Evolutionary conservation across 1,284 basidiomycete species (phyloP), one percentile per base, ranked within the genome.

Genomic region (Cryptococcus amylolentus): DNA sequence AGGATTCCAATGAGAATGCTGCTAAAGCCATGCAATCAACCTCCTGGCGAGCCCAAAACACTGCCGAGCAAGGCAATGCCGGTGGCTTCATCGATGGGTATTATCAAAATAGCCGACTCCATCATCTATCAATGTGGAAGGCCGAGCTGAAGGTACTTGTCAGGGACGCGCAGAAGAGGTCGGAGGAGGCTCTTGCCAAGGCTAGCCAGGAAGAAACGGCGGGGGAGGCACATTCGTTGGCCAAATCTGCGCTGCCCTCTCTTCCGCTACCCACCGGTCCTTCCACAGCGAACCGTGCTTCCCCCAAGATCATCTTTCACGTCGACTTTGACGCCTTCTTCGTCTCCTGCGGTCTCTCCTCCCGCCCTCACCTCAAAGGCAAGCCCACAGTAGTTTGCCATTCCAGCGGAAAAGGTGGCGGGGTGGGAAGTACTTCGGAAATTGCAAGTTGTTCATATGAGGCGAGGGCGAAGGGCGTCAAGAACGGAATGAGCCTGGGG

Each of bases 271-370:
- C 55, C 2, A 53, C 61, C 12, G 51, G 64, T 3, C 50, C 65
- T 3, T 49, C 52, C 10, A 44, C 37, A 23, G 31, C 48, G 23
- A n/a, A 44, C 14, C 38, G 35, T 4, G 35, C 51, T 16, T 49
- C 20, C 37, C 83, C 87, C 47, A 81, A 84, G 13, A 84, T 90
- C 16, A 88, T 95, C 66, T 88, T 96, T 84, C 93, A 97, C 68
- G 90, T 91, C 68, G 93, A 97, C 75, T 98, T 98, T 68, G 95
- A 98, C 72, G 91, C 88, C 68, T 98, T 98, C 81, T 98, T 98
- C 70, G 93, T 97, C 12, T 86, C 89, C 1, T 92, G 87, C n/a
- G 90, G 91, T 0, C 75, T 95, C 47, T 80, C 89, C 3, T 84
- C 82, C 52, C 80, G 89, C 0, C 89, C 90, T 0, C 82, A 94